Base-by-base conservation (phyloP, 176 grass and related monocot genomes). In the Hsuehochloa calcarea region DNA sequence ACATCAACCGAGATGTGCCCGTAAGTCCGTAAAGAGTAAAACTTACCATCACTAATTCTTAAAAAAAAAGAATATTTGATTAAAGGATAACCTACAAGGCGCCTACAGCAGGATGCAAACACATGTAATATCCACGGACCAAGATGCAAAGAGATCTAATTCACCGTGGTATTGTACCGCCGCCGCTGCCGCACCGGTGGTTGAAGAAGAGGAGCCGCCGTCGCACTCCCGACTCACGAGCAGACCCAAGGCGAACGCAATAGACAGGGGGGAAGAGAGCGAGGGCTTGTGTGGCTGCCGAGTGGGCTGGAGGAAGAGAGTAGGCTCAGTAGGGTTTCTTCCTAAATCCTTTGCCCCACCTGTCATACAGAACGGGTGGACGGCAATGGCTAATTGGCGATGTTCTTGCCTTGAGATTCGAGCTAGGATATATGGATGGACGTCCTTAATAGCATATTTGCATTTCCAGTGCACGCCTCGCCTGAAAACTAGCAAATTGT, bases 261-360 rank as follows among this genome's bases (percentile, higher is more conserved):
- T 52, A 26, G 14, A 20, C 15, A 17, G 27, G 31, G 41, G 59
- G 39, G 76, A 34, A 26, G 39, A 44, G n/a, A 0, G 25, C 47
- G 59, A 19, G 25, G 12, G 16, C 16, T 72, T 26, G 77, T 35
- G 77, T 17, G 17, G 43, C 77, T 80, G 77, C 26, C 10, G 1
- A 34, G 77, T 79, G 77, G 60, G 77, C 10, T 60, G 31, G 16
- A 2, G 75, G 38, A 27, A 19, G 60, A 64, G 23, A 22, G 25
- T 79, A 79, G 60, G 77, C 60, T 43, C 25, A 31, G 25, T 79
- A 79, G 77, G 77, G 77, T 43, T 70, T 10, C 64, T 66, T 37
- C 49, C 15, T 17, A 19, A 51, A 17, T 51, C 15, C 5, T 51
- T 17, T 17, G 47, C 16, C 15, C 49, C 49, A 51, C 49, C 15